Base-by-base conservation (phyloP, 164 flowering plant genomes). In the Saururus chinensis region DNA sequence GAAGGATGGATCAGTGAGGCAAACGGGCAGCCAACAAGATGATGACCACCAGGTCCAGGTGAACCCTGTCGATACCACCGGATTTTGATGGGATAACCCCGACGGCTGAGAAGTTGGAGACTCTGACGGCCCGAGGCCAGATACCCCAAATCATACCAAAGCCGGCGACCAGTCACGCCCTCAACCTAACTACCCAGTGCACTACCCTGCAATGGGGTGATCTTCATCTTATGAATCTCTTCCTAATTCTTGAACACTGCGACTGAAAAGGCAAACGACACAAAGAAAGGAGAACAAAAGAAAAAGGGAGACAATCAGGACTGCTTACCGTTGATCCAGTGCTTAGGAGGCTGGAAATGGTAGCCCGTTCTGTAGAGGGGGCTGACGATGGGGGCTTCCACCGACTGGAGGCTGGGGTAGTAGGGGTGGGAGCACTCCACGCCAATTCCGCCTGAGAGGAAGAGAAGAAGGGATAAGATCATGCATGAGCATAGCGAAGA, bases 321-420 rank as follows among this genome's bases (percentile, higher is more conserved):
- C 9, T 10, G 21, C 60, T 19, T 42, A 75, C 73, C 78, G 40
- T 75, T 75, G 48, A 75, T 75, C 78, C 78, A 75, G 37, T 75
- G 30, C 60, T 40, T 75, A 0, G 57, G 59, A 5, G 78, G 75
- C 51, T 71, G 78, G 59, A 75, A 75, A 35, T 75, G 78, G 57
- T 66, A 75, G 2, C 59, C 68, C 9, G 75, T 71, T 69, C 73
- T 71, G 53, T 59, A 62, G 0, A 3, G 19, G 4, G 30, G 53
- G 19, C 14, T 23, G 9, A 64, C 61, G 2, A 24, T 13, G 6
- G 53, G 53, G 1, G 19, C 9, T 19, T 20, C 22, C 7, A 56
- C 40, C 42, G 66, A 53, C 30, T 64, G 73, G 4, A 54, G 40
- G 22, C 69, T n/a, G 0, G 57, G 9, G 24, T 23, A 71, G 6